Percentiles rank a stretch among this genome's conserved stretches.
These are phyloP conservation scores for Scheffersomyces ergatensis DNA, from an alignment of 805 yeast genomes.

Conservation along the genomic window DNA sequence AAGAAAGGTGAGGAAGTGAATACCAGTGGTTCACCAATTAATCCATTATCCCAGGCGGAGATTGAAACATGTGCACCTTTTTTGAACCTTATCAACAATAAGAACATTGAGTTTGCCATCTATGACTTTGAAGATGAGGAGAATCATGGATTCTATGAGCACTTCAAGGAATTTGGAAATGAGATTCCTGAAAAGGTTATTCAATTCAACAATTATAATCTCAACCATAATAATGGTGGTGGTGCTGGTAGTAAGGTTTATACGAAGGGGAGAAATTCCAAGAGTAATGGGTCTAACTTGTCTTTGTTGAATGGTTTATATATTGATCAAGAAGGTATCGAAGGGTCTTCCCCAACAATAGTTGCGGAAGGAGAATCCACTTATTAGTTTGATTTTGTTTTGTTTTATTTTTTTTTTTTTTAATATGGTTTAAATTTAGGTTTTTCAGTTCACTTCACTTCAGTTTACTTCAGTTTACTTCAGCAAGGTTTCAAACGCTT, in stretches of 20 bases:
- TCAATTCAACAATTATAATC: constrained; percentile 1
- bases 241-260: background rate
- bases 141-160: constrained; percentile 6
- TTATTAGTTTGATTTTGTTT: no score
- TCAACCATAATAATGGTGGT: background rate
- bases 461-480: no score
- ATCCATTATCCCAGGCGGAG: constrained; percentile 50
- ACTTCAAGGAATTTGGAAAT: constrained; percentile 25
- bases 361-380: no score
- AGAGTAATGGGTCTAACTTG: background rate
- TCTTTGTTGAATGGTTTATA: background rate
- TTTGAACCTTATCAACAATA: constrained; percentile 26
- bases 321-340: constrained; percentile 3
- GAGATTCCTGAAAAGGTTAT: constrained; percentile 15
- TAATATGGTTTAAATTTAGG: no score
- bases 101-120: constrained; percentile 27
- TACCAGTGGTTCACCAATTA: background rate
- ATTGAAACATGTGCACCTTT: constrained; percentile 52
- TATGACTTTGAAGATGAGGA: constrained; percentile 16
- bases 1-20: background rate
- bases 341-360: no score
- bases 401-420: no score
- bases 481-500: no score
- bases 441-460: no score
- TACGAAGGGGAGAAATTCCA: no score